Base-by-base conservation (phyloP, 2,329 filamentous ascomycete species). In the Paecilomyces formosus region DNA sequence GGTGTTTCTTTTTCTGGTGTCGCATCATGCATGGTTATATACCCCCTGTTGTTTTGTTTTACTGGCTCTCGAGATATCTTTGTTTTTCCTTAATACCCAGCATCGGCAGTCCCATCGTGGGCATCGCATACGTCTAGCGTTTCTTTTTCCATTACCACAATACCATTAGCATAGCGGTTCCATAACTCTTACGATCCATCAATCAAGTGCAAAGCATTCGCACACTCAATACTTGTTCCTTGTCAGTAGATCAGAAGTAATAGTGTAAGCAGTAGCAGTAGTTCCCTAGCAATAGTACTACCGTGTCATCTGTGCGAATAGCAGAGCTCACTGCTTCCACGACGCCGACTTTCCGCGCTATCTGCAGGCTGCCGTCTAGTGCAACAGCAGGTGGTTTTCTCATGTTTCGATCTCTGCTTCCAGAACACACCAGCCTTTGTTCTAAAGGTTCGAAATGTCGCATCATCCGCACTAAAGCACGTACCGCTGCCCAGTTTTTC, bases 141-240 rank as follows among this genome's bases (percentile, higher is more conserved):
- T 26, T 24, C 15, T 52, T 24, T 52, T 28, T 52, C 50, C 50
- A 28, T 26, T 28, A 52, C 21, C 50, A 24, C 26, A 28, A 28
- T 52, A 24, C 50, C 50, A 52, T 52, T 52, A 52, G 50, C 50
- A 52, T 52, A 52, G 50, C 50, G 50, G 15, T 52, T 22, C n/a
- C 50, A 52, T 45, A 45, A n/a, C 8, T 45, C 18, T 22, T 52
- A 28, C 22, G 9, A 52, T 28, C 49, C 50, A 52, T 18, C 21
- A 52, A 24, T 28, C 50, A n/a, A 52, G n/a, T 72, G 22, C 21
- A 8, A n/a, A 52, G 15, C 21, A 26, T 22, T 28, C 21, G 21
- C 22, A 18, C 15, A 18, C 15, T 7, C 35, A 45, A n/a, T n/a
- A 45, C 18, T 15, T 15, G n/a, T 45, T n/a, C 13, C 39, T 45